Percentiles rank a stretch among this genome's conserved stretches.
Conservation (phyloP, 108 stramenopile species). For the Nitzschia palea region DNA sequence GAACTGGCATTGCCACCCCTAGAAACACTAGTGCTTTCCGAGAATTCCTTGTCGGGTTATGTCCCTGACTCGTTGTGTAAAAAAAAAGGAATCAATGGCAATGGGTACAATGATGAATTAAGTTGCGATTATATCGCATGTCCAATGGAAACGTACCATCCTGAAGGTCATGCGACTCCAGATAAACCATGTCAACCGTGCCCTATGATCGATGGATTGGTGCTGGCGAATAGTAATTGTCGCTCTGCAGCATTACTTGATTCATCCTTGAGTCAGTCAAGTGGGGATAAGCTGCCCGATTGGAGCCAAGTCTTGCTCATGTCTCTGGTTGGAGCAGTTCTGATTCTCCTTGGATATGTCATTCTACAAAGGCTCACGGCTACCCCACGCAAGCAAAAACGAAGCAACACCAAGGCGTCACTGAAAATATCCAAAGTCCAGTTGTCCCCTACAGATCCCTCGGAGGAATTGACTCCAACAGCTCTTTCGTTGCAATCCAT, state of each 20-base stretch:
- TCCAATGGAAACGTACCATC: constrained; percentile 40
- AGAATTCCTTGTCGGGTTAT: constrained; percentile 47
- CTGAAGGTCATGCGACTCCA: constrained; percentile 31
- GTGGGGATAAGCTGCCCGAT: not conserved
- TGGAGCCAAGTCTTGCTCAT: not conserved
- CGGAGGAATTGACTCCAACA: no score
- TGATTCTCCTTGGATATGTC: not conserved
- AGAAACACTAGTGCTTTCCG: constrained; percentile 43
- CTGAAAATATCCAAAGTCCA: no score
- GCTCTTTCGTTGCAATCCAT: no score
- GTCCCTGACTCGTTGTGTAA: constrained; percentile 57
- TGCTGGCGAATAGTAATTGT: constrained; percentile 11
- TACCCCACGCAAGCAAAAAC: no score
- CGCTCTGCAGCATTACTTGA: not conserved
- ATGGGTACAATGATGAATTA: constrained; percentile 35
- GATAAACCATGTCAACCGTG: constrained; percentile 8
- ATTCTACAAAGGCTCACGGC: not conserved
- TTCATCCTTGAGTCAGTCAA: not conserved
- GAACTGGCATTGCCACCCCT: constrained; percentile 58
- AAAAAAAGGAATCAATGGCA: constrained; percentile 53
- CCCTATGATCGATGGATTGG: constrained; percentile 12
- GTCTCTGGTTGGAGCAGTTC: not conserved
- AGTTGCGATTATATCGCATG: constrained; percentile 55
- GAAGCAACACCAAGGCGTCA: no score
- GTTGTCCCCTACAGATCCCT: no score